Evolutionary conservation across 331 rosid species (phyloP), one percentile per base, ranked within the genome.

Genomic region (Rosa hybrid): DNA sequence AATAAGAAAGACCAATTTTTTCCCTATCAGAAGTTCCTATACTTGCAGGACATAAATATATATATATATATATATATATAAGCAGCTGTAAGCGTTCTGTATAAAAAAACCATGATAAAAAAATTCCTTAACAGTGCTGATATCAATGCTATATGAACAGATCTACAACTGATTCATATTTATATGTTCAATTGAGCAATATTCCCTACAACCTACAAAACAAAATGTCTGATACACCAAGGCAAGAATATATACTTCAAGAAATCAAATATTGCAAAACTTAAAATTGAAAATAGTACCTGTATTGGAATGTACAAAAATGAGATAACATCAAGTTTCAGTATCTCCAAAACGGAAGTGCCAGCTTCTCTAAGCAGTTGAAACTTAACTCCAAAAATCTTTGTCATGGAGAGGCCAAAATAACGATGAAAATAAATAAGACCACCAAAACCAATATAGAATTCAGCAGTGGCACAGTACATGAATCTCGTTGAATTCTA

Each of bases 401-500:
- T 75, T 71, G 85, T 85, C 85, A 83, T 79, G 72, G 75, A 84
- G 77, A 78, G 77, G 68, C 71, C 86, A 84, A 82, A 78, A 74
- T 60, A 60, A 85, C 34, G 21, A 68, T 62, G 69, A 68, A 80
- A 51, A 53, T 57, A 73, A 23, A 81, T 39, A 21, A 76, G 60
- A 78, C 57, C 69, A 77, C 12, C 8, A 71, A 71, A 78, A 83
- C 75, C 78, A 62, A 71, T 82, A 80, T 83, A 70, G 84, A 82
- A 60, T 78, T 68, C 63, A 42, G 69, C 60, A 86, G 74, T 72
- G 82, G 73, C 17, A 76, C 56, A 93, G 38, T 93, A 96, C 99
- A 86, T 96, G 98, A 86, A 96, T 96, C 88, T 96, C 97, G 81
- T 94, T 92, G 80, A 93, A 93, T 79, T 93, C 99, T 89, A 96